Evolutionary conservation across 148 eudicot genomes (phyloP), one percentile per base, ranked within the genome.

Genomic region (Limonium bicolor): DNA sequence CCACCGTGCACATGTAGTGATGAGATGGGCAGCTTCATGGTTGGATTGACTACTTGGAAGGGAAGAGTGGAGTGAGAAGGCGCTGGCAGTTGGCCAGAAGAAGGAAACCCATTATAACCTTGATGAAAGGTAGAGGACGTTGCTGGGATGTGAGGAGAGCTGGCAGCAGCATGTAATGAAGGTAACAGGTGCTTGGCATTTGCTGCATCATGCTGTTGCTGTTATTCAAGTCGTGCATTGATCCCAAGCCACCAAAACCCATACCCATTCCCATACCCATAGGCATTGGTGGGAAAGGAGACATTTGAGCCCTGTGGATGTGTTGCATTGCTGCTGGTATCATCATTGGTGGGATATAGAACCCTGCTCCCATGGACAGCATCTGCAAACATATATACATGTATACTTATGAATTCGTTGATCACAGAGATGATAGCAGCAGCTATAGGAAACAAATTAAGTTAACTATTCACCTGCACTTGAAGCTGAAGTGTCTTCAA

Each of bases 311-410:
- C 19, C 85, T 68, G 23, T 63, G 94, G 45, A 80, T 29, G 36
- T 74, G 79, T 49, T 74, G 87, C 81, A 80, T 59, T 64, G 86
- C 87, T 5, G 77, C 28, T 1, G 95, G 80, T 35, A 75, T 54
- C 88, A 85, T 78, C 99, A 92, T 81, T 36, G 72, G 88, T 15
- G 79, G 93, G 82, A 85, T 81, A 49, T 78, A 92, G 48, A 92
- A 6, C 41, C 99, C 99, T 41, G 80, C 64, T 42, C 95, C 99
- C 95, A 85, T 81, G 10, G 95, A 76, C 76, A 85, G 73, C 16
- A 92, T 73, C 99, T 85, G 94, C 63, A 42, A 22, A 4, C 20
- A n/a, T 15, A 12, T 3, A 38, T 18, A 38, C 7, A 10, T 38
- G 18, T 22, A 5, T 18, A 2, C 10, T 22, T 10, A 4, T 11